These are phyloP conservation scores for Pythium phragmiticola DNA, from an alignment of 352 stramenopile genomes.

Conservation along the genomic window DNA sequence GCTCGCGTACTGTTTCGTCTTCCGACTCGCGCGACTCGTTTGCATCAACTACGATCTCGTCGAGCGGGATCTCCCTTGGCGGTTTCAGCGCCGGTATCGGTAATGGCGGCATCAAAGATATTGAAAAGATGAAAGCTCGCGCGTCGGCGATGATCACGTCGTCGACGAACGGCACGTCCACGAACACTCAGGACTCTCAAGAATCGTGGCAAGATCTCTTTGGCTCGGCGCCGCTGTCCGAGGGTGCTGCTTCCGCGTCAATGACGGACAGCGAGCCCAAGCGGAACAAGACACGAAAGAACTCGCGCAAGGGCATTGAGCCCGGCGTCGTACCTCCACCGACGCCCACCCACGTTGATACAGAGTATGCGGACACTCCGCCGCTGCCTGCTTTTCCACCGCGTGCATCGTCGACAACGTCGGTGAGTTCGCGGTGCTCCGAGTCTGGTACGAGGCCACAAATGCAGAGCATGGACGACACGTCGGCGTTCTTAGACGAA, in stretches of 20 bases:
- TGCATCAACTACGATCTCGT: slow-evolving; percentile 30
- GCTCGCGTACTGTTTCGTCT: slow-evolving; percentile 27
- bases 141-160: slow-evolving; percentile 41
- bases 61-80: slow-evolving; percentile 7
- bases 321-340: background rate
- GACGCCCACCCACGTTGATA: background rate
- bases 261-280: slow-evolving; percentile 36
- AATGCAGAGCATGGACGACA: slow-evolving; percentile 27
- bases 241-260: background rate
- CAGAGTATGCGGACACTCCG: background rate
- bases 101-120: slow-evolving; percentile 19
- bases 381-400: slow-evolving; percentile 4
- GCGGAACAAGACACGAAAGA: slow-evolving; percentile 59
- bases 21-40: slow-evolving; percentile 36
- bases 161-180: slow-evolving; percentile 10
- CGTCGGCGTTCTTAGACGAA: slow-evolving; percentile 12
- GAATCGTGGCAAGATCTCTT: slow-evolving; percentile 79
- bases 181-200: slow-evolving; percentile 23
- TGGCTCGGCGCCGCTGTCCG: slow-evolving; percentile 26
- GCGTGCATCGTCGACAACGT: slow-evolving; percentile 2
- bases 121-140: slow-evolving; percentile 74
- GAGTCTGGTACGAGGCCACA: slow-evolving; percentile 1
- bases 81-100: background rate
- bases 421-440: slow-evolving; percentile 8
- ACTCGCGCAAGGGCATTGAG: slow-evolving; percentile 56